These are phyloP conservation scores for Botryotinia calthae DNA, from an alignment of 2,329 filamentous ascomycete genomes.

Conservation along the genomic window DNA sequence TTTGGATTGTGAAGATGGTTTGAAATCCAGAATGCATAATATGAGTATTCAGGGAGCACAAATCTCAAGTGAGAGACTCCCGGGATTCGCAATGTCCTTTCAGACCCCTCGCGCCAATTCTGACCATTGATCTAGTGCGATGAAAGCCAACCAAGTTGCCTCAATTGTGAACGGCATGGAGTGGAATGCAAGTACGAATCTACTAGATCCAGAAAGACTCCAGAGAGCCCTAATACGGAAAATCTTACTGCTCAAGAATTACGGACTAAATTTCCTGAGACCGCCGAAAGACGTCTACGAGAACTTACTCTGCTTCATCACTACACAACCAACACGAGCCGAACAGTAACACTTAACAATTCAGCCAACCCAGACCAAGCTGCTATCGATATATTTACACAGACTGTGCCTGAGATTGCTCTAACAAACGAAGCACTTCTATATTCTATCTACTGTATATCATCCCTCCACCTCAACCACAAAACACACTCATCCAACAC, in stretches of 20 bases:
- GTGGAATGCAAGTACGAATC: conserved; percentile 25
- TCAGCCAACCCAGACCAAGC: neutral
- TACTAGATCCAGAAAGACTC: neutral
- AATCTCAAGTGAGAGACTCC: neutral
- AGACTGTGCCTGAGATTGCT: conserved; percentile 24
- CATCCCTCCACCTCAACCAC: neutral
- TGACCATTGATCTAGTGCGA: conserved; percentile 26
- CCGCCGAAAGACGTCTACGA: conserved; percentile 24
- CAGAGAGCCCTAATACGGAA: neutral
- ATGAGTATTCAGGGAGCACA: neutral
- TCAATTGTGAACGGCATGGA: conserved; percentile 27
- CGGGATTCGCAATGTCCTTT: neutral
- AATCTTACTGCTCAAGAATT: neutral
- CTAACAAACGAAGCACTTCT: conserved; percentile 17
- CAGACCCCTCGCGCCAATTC: neutral
- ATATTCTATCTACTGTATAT: neutral
- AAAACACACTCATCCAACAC: neutral
- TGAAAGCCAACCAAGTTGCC: conserved; percentile 30
- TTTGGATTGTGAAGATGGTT: too few relatives aligned
- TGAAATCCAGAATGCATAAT: neutral
- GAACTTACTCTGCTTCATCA: conserved; percentile 32
- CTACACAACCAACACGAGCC: conserved; percentile 26
- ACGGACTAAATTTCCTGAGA: conserved; percentile 23
- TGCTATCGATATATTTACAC: conserved; percentile 16
- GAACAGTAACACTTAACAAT: conserved; percentile 20